These are phyloP conservation scores for Hericium alpestre DNA, from an alignment of 768 basidiomycete genomes.

Conservation along the genomic window DNA sequence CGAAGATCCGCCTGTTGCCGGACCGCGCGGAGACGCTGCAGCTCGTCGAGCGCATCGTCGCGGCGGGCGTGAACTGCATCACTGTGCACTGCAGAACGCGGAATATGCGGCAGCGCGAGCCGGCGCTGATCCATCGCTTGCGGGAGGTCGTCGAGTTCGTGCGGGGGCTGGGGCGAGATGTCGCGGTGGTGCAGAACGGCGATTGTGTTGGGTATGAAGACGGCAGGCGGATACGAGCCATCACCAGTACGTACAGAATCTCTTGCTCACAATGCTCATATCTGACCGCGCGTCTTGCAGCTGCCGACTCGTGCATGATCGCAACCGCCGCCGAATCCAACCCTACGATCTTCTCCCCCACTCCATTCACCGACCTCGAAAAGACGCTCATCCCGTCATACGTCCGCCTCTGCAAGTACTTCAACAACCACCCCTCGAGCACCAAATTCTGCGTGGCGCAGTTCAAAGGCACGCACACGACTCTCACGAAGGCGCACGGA, in stretches of 20 bases:
- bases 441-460: constrained; percentile 84
- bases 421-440: constrained; percentile 70
- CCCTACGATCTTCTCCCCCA: constrained; percentile 73
- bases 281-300: constrained; percentile 22
- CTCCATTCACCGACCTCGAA: constrained; percentile 59
- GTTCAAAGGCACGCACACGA: constrained; percentile 59
- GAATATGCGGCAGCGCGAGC: constrained; percentile 78
- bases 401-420: constrained; percentile 61
- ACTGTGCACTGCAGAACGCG: constrained; percentile 94
- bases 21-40: constrained; percentile 80
- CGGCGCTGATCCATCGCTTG: constrained; percentile 68
- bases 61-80: constrained; percentile 79
- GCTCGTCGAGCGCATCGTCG: constrained; percentile 80
- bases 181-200: constrained; percentile 92
- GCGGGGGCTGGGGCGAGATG: constrained; percentile 54
- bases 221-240: constrained; percentile 57
- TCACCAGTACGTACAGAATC: constrained; percentile 48
- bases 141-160: constrained; percentile 83
- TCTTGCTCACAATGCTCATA: no score
- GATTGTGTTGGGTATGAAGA: constrained; percentile 78
- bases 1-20: constrained; percentile 85
- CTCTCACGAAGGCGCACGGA: constrained; percentile 47
- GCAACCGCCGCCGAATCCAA: constrained; percentile 92
- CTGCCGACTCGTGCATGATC: constrained; percentile 90
- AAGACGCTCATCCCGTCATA: constrained; percentile 61